Evolutionary conservation across 257 asterid genomes (phyloP).

Genomic region (Cinchona pubescens): DNA sequence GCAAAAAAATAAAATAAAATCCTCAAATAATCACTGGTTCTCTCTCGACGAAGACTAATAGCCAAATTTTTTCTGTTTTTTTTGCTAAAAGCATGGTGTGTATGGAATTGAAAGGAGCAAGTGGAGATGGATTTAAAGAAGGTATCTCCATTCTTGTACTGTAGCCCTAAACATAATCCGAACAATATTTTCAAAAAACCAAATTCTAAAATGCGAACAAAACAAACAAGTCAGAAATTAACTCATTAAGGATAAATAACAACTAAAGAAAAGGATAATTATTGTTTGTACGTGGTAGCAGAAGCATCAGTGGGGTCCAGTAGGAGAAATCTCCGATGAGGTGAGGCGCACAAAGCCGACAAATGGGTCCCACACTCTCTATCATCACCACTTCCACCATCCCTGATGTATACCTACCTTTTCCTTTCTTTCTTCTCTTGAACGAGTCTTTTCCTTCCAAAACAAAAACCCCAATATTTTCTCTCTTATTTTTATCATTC

Average conservation of each 20-base stretch:
- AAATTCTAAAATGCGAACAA: background rate
- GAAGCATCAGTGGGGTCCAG: slow-evolving; percentile 32
- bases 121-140: background rate
- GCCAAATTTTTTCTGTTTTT: background rate
- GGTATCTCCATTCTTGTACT: background rate
- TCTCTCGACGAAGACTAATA: background rate
- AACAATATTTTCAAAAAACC: background rate
- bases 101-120: background rate
- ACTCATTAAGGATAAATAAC: background rate
- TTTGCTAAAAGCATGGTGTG: background rate
- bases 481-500: slow-evolving; percentile 3
- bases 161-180: background rate
- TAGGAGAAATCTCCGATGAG: slow-evolving; percentile 46
- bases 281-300: background rate
- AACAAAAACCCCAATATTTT: slow-evolving; percentile 1
- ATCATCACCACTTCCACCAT: slow-evolving; percentile 14
- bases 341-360: slow-evolving; percentile 71
- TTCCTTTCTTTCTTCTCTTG: background rate
- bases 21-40: background rate
- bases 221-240: background rate
- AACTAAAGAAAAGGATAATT: background rate
- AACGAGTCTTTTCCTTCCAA: background rate
- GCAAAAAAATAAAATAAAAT: background rate
- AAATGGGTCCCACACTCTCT: slow-evolving; percentile 35
- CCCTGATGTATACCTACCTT: slow-evolving; percentile 35